phyloP scores from a whole-genome alignment of 2,329 filamentous ascomycete species.

The Aspergillus sp. region DNA sequence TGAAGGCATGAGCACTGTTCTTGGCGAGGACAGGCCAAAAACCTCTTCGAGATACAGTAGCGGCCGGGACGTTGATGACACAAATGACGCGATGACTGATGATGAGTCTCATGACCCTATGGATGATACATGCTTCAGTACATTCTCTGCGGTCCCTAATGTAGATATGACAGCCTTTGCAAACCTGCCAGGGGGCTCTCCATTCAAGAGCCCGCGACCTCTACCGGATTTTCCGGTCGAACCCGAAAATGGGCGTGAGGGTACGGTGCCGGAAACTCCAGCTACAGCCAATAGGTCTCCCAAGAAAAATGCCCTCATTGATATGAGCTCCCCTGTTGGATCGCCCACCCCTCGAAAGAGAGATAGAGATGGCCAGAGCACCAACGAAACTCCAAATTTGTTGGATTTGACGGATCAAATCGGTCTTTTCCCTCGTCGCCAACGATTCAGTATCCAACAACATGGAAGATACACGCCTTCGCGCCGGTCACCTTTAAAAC shows the following conservation, averaged over 20 bases:
- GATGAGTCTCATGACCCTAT: constrained; percentile 33
- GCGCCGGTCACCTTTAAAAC: constrained; percentile 46
- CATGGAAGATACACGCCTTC: constrained; percentile 39
- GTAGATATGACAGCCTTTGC: constrained; percentile 79
- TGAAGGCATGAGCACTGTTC: constrained; percentile 45
- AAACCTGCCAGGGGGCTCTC: constrained; percentile 64
- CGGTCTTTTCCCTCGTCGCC: constrained; percentile 53
- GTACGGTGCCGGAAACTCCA: constrained; percentile 43
- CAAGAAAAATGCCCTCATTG: constrained; percentile 30
- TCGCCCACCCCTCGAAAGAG: constrained; percentile 53
- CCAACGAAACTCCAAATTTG: constrained; percentile 69
- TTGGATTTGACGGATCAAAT: constrained; percentile 87
- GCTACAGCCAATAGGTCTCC: constrained; percentile 46
- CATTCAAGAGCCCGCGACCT: constrained; percentile 50
- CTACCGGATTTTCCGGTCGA: constrained; percentile 40
- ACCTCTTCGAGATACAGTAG: constrained; percentile 23
- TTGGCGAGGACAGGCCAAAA: constrained; percentile 26
- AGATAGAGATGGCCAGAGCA: constrained; percentile 43
- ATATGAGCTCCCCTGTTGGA: constrained; percentile 32
- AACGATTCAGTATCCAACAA: constrained; percentile 45
- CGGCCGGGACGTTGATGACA: constrained; percentile 20
- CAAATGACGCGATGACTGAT: constrained; percentile 31
- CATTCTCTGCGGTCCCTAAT: constrained; percentile 80
- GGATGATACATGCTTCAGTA: constrained; percentile 64
- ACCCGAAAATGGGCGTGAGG: constrained; percentile 15